Evolutionary conservation across 2,329 filamentous ascomycete genomes (phyloP).

Genomic region (Daldinia eschscholtzii): DNA sequence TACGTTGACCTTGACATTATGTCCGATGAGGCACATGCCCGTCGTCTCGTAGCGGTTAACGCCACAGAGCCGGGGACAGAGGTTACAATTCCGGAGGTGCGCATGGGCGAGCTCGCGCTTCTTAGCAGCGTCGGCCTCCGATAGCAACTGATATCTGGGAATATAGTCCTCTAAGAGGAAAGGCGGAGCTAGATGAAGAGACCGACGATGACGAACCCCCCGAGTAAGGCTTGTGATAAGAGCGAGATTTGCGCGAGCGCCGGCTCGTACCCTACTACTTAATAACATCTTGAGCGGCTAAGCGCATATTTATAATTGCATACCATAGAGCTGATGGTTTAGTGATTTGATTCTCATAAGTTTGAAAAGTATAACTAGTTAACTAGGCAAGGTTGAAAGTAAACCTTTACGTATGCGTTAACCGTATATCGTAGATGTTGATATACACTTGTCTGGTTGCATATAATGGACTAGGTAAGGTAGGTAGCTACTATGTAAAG

Average conservation of each 20-base stretch:
- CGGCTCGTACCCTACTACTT: constrained; percentile 40
- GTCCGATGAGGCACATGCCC: constrained; percentile 82
- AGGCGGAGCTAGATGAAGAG: constrained; percentile 68
- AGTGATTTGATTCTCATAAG: background rate
- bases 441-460: background rate
- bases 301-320: constrained; percentile 25
- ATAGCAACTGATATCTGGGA: constrained; percentile 77
- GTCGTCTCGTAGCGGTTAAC: constrained; percentile 86
- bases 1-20: constrained; percentile 79
- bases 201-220: constrained; percentile 22
- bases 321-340: constrained; percentile 1
- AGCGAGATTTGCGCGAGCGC: constrained; percentile 17
- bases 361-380: background rate
- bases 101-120: constrained; percentile 81
- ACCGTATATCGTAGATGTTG: background rate
- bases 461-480: background rate
- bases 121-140: constrained; percentile 75
- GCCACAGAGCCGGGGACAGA: constrained; percentile 81
- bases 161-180: constrained; percentile 82
- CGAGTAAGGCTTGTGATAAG: constrained; percentile 15
- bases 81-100: constrained; percentile 82
- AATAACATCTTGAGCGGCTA: constrained; percentile 41
- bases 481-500: background rate
- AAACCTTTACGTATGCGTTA: background rate
- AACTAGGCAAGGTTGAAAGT: too few species aligned